Percentiles rank a stretch among this genome's conserved stretches.
phyloP scores from a whole-genome alignment of 2,329 filamentous ascomycete species.

The Juglanconis oblonga region DNA sequence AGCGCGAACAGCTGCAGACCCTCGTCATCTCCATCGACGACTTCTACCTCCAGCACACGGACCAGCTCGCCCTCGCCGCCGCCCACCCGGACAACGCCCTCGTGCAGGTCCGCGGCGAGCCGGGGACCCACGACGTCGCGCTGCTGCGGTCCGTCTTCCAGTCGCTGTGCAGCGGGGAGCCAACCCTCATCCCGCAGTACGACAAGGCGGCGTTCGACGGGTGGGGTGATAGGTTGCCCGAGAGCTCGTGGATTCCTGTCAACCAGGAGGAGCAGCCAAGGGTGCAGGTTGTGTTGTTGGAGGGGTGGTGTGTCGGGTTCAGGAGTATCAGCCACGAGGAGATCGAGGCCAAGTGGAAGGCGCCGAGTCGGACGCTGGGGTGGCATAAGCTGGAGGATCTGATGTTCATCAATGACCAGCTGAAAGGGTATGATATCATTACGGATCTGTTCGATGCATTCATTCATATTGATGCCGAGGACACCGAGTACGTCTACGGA shows the following conservation, averaged over 20 bases:
- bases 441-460: constrained; percentile 52
- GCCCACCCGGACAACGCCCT: constrained; percentile 69
- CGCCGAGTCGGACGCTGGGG: constrained; percentile 46
- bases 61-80: constrained; percentile 63
- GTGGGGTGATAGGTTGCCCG: constrained; percentile 69
- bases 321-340: constrained; percentile 54
- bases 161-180: constrained; percentile 48
- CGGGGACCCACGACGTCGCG: constrained; percentile 74
- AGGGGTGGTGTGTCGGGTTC: constrained; percentile 92
- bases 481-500: constrained; percentile 73
- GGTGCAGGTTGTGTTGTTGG: constrained; percentile 71
- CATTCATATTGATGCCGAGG: constrained; percentile 64
- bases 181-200: constrained; percentile 67
- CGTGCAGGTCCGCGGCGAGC: constrained; percentile 78
- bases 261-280: constrained; percentile 47
- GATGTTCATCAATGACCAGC: constrained; percentile 46
- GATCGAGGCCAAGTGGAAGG: constrained; percentile 50
- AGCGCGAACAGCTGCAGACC: constrained; percentile 56
- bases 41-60: constrained; percentile 74
- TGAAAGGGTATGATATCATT: constrained; percentile 45
- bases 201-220: constrained; percentile 79
- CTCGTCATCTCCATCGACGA: constrained; percentile 83
- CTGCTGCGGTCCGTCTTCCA: constrained; percentile 63
- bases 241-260: constrained; percentile 58
- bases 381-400: constrained; percentile 48